phyloP scores from a whole-genome alignment of 768 basidiomycete species.

The Lactarius akahatsu region DNA sequence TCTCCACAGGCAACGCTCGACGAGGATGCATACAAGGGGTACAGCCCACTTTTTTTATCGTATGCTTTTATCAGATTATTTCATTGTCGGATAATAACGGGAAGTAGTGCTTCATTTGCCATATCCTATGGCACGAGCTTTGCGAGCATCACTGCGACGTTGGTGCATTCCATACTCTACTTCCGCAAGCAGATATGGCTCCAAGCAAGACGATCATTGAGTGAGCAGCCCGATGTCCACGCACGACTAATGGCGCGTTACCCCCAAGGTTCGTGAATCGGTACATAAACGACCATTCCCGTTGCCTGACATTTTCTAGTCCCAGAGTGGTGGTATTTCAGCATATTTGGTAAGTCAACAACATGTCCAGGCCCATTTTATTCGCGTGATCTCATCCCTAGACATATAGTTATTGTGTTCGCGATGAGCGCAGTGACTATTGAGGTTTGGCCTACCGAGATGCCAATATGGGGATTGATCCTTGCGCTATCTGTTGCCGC shows the following conservation, averaged over 20 bases:
- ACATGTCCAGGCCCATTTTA: background rate
- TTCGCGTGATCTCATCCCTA: conserved; percentile 9
- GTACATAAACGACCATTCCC: background rate
- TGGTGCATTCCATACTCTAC: conserved; percentile 48
- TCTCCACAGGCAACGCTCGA: conserved; percentile 39
- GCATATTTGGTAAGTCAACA: conserved; percentile 39
- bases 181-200: conserved; percentile 45
- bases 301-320: conserved; percentile 33
- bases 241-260: conserved; percentile 57
- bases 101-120: conserved; percentile 56
- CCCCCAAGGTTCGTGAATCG: conserved; percentile 32
- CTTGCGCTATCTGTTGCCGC: conserved; percentile 49
- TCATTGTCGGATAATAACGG: conserved; percentile 34
- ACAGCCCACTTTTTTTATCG: conserved; percentile 47
- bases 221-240: conserved; percentile 52
- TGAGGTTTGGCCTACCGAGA: conserved; percentile 61
- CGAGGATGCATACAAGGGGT: conserved; percentile 40
- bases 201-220: conserved; percentile 44
- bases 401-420: conserved; percentile 58
- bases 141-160: conserved; percentile 46
- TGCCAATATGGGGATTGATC: conserved; percentile 68
- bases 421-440: conserved; percentile 60
- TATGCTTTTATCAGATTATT: conserved; percentile 57
- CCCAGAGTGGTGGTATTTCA: conserved; percentile 53
- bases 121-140: conserved; percentile 76